A percentile compares a stretch with the other conserved stretches of the same genome.
phyloP scores from a whole-genome alignment of 768 basidiomycete species.

The Serendipita sp. region DNA sequence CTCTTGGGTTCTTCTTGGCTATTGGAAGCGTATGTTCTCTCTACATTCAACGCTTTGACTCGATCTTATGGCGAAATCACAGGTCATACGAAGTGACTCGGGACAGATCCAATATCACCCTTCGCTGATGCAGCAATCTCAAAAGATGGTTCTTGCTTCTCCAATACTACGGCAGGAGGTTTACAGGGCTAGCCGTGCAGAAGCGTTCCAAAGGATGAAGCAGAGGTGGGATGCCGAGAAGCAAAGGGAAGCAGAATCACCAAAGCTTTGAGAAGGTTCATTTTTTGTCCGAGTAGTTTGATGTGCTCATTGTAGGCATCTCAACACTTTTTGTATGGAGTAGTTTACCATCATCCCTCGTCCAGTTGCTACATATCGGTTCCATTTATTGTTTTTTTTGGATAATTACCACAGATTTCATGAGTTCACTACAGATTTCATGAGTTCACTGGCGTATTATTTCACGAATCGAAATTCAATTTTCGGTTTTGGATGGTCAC shows the following conservation, averaged over 20 bases:
- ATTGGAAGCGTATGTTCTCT: constrained; percentile 56
- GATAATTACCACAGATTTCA: neutral
- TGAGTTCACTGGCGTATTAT: neutral
- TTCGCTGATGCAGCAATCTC: neutral
- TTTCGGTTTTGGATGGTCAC: neutral
- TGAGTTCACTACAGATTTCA: too few relatives aligned
- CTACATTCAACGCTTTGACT: neutral
- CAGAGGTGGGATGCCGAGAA: neutral
- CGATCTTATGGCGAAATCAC: too few relatives aligned
- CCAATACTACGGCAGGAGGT: neutral
- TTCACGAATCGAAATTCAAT: neutral
- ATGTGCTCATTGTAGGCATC: too few relatives aligned
- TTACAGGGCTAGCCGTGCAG: neutral
- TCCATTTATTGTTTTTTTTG: too few relatives aligned
- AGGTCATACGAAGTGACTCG: constrained; percentile 5
- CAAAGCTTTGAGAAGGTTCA: neutral
- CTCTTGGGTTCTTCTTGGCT: neutral
- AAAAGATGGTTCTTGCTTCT: neutral
- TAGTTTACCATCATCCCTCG: neutral
- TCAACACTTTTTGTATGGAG: too few relatives aligned
- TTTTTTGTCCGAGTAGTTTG: too few relatives aligned
- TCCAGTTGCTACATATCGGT: neutral
- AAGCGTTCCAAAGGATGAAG: constrained; percentile 2
- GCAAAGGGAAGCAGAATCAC: neutral
- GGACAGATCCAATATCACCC: constrained; percentile 1